Evolutionary conservation across 768 basidiomycete genomes (phyloP).

Genomic region (Phanerochaete carnosa): DNA sequence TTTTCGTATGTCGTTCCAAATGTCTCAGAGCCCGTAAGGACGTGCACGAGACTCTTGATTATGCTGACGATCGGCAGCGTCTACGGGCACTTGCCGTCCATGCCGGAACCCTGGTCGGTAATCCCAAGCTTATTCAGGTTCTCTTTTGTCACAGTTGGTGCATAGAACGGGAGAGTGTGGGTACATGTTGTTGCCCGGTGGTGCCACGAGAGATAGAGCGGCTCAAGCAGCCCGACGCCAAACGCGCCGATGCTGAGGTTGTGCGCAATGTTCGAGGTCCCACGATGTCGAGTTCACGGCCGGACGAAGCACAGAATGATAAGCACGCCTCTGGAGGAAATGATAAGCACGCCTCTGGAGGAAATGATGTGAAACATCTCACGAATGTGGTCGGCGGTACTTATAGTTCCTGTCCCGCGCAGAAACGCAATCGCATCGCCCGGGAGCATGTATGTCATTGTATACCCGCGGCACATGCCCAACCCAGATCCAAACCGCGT

Average conservation of each 20-base stretch:
- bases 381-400: conserved; percentile 50
- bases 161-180: conserved; percentile 22
- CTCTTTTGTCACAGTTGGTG: conserved; percentile 17
- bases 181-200: conserved; percentile 26
- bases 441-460: conserved; percentile 32
- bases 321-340: neutral
- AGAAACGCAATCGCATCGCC: conserved; percentile 52
- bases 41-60: conserved; percentile 31
- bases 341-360: too few relatives aligned
- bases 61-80: conserved; percentile 31
- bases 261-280: conserved; percentile 47
- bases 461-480: conserved; percentile 27
- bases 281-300: conserved; percentile 44
- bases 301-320: conserved; percentile 12
- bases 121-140: conserved; percentile 37
- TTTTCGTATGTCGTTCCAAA: conserved; percentile 35
- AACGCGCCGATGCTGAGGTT: conserved; percentile 33
- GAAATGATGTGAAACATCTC: conserved; percentile 15
- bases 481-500: conserved; percentile 20
- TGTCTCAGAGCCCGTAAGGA: conserved; percentile 30
- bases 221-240: conserved; percentile 39
- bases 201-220: conserved; percentile 39
- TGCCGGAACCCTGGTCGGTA: conserved; percentile 38
- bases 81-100: conserved; percentile 30
- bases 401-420: conserved; percentile 51